These are phyloP conservation scores for Chalciporus piperatus DNA, from an alignment of 768 basidiomycete genomes.

Conservation along the genomic window DNA sequence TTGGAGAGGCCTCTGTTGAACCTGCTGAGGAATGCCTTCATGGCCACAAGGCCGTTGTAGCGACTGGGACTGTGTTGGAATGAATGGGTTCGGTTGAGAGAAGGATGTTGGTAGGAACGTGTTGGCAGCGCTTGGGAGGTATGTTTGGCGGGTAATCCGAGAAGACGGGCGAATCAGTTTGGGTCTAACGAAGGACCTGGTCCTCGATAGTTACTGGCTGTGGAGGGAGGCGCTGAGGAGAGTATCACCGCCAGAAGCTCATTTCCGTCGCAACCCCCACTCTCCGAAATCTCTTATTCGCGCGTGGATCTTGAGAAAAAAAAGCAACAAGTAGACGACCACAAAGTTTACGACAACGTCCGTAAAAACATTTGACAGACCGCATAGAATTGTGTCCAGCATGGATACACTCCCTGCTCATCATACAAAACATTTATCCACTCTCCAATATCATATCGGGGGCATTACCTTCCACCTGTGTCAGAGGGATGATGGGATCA, in stretches of 20 bases:
- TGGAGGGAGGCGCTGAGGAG: background rate
- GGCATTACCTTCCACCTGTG: conserved; percentile 42
- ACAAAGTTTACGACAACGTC: background rate
- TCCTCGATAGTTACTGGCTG: too few species aligned
- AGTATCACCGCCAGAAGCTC: conserved; percentile 7
- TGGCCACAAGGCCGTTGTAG: conserved; percentile 31
- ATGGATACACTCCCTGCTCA: conserved; percentile 63
- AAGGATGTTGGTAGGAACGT: conserved; percentile 10
- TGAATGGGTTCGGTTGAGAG: conserved; percentile 2
- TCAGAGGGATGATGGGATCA: conserved; percentile 58
- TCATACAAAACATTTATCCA: conserved; percentile 57
- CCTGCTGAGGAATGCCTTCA: conserved; percentile 85
- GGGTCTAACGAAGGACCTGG: too few species aligned
- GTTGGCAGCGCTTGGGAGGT: conserved; percentile 7
- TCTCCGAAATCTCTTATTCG: background rate
- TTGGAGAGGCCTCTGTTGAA: conserved; percentile 62
- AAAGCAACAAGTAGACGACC: background rate
- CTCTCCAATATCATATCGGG: conserved; percentile 46
- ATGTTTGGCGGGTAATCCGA: background rate
- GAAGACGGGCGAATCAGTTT: background rate
- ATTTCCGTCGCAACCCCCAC: conserved; percentile 19
- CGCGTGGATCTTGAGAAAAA: background rate
- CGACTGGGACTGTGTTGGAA: background rate
- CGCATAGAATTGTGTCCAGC: too few species aligned
- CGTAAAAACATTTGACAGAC: too few species aligned